phyloP scores from a whole-genome alignment of 2,329 filamentous ascomycete genomes.

The Penicillium sp. region DNA sequence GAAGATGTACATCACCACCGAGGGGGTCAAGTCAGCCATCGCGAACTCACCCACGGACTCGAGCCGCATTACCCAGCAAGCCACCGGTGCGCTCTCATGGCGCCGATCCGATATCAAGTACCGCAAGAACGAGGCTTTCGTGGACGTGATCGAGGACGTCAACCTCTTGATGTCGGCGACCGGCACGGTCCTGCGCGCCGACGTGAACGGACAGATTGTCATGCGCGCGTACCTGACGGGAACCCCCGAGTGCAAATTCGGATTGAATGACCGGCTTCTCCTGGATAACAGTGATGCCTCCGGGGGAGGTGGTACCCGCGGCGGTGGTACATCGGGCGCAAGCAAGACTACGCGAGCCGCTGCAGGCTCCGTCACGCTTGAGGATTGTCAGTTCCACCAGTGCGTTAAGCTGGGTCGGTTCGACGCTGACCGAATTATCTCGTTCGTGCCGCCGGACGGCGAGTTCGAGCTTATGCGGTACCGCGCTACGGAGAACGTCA shows the following conservation, averaged over 20 bases:
- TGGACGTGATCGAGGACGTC: constrained; percentile 98
- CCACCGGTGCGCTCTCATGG: constrained; percentile 95
- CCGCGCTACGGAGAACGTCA: constrained; percentile 96
- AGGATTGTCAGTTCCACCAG: constrained; percentile 98
- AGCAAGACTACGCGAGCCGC: constrained; percentile 90
- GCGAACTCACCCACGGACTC: constrained; percentile 75
- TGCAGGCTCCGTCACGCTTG: constrained; percentile 89
- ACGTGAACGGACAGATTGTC: constrained; percentile 95
- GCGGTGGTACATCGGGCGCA: constrained; percentile 63
- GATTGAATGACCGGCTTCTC: constrained; percentile 89
- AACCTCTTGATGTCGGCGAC: constrained; percentile 99
- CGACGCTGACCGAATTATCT: constrained; percentile 93
- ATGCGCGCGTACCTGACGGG: constrained; percentile 96
- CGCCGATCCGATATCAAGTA: constrained; percentile 97
- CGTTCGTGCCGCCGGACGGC: constrained; percentile 92
- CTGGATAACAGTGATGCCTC: constrained; percentile 74
- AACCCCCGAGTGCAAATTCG: constrained; percentile 98
- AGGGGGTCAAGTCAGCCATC: constrained; percentile 85
- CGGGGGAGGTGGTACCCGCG: constrained; percentile 28
- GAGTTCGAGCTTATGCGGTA: constrained; percentile 99
- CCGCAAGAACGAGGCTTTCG: constrained; percentile 98
- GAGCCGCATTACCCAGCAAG: constrained; percentile 98
- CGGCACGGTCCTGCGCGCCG: constrained; percentile 87
- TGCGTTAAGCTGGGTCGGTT: constrained; percentile 98
- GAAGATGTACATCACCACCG: constrained; percentile 99